Base-by-base conservation (phyloP, 2,329 filamentous ascomycete species). In the Penicillium psychrosexuale region DNA sequence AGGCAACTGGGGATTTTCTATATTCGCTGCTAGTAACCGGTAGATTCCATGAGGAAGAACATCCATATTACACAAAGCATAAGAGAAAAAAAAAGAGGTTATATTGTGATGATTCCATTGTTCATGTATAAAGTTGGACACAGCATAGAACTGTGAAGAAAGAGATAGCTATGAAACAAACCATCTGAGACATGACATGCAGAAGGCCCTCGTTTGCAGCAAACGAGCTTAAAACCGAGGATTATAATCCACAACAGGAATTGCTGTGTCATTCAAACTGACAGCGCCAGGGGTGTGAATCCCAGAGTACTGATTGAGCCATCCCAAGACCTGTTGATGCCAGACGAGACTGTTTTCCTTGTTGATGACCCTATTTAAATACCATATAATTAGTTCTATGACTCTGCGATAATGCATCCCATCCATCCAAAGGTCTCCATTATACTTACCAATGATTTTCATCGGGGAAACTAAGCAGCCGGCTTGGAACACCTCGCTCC, bases 281-380 rank as follows among this genome's bases (percentile, higher is more conserved):
- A 73, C 63, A 15, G 70, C 65, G 33, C 71, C 70, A 34, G 53
- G 57, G 45, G 62, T 56, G 31, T 51, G 65, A 24, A 75, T 54
- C 2, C 73, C 74, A 2, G 73, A 72, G 45, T 82, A 81, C 61
- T 75, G 75, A 61, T 84, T 84, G 60, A 87, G 79, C 85, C 89
- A 96, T 38, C 82, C 82, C 15, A 96, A 70, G 15, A 96, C 91
- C 68, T 91, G 88, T 57, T 83, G 83, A 65, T 96, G 90, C 92
- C 92, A 96, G 5, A 93, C 82, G 17, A 96, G 75, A n/a, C 85
- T 88, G 72, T 96, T 96, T 73, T 96, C 91, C 0, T 86, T 88
- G 66, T 94, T 93, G 42, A 92, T 66, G 3, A 96, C 91, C 89
- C 89, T 74, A 49, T 24, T 12, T 22, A 4, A 19, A 50, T 30